Percentiles rank a stretch among this genome's conserved stretches.
These are phyloP conservation scores for Chalciporus sphaerocephalus DNA, from an alignment of 768 basidiomycete species.

Conservation along the genomic window DNA sequence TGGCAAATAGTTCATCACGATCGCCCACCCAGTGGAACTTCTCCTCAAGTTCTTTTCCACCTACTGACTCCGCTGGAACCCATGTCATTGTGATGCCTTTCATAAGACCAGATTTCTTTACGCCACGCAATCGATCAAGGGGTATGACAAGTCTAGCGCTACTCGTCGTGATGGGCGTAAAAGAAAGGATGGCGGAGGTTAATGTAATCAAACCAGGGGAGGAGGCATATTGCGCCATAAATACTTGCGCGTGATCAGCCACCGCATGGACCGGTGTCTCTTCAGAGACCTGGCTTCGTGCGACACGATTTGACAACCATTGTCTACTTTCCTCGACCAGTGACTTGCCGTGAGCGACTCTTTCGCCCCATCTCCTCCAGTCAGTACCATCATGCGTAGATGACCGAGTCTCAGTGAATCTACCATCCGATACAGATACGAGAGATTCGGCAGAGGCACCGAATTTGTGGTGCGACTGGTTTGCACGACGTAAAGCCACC, in stretches of 20 bases:
- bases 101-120: slow-evolving; percentile 53
- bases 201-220: slow-evolving; percentile 58
- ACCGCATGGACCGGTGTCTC: slow-evolving; percentile 3
- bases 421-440: neutral
- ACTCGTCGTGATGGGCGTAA: slow-evolving; percentile 50
- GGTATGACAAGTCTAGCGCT: slow-evolving; percentile 45
- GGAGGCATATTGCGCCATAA: slow-evolving; percentile 53
- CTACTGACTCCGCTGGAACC: slow-evolving; percentile 25
- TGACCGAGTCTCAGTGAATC: neutral
- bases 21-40: slow-evolving; percentile 56
- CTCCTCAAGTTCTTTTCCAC: slow-evolving; percentile 42
- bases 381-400: slow-evolving; percentile 30
- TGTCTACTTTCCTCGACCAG: slow-evolving; percentile 41
- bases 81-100: slow-evolving; percentile 51
- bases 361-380: slow-evolving; percentile 57
- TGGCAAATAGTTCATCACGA: slow-evolving; percentile 63
- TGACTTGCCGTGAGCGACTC: slow-evolving; percentile 43
- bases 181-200: slow-evolving; percentile 44
- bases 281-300: neutral
- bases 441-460: slow-evolving; percentile 10
- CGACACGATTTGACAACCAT: slow-evolving; percentile 36
- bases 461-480: slow-evolving; percentile 13
- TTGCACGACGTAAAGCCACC: slow-evolving; percentile 27
- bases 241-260: slow-evolving; percentile 43
- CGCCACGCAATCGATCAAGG: slow-evolving; percentile 44